These are phyloP conservation scores for Delitschia confertaspora DNA, from an alignment of 495 filamentous ascomycete species.

Conservation along the genomic window DNA sequence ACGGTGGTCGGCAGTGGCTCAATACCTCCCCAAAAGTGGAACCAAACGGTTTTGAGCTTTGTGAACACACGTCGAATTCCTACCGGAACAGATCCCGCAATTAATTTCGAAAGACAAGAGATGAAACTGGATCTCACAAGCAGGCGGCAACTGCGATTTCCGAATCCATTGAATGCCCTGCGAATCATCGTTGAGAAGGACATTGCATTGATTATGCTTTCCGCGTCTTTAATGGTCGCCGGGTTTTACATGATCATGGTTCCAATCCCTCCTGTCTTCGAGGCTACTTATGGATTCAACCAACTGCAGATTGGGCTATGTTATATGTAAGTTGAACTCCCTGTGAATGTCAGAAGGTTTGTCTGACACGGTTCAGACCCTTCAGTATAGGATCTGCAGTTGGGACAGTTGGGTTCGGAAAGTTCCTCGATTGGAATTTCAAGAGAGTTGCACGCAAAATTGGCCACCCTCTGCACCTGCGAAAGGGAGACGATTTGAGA, in stretches of 20 bases:
- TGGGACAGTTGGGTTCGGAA: too few relatives aligned
- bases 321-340: conserved; percentile 18
- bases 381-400: too few relatives aligned
- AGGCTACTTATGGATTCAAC: conserved; percentile 25
- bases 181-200: conserved; percentile 30
- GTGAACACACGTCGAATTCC: not conserved
- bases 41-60: conserved; percentile 39
- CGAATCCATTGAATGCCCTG: conserved; percentile 30
- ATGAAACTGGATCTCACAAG: not conserved
- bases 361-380: too few relatives aligned
- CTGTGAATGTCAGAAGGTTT: not conserved
- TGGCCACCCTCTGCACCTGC: conserved; percentile 31
- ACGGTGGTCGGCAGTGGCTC: conserved; percentile 66
- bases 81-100: too few relatives aligned
- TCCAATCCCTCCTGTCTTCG: conserved; percentile 26
- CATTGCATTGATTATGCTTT: conserved; percentile 28
- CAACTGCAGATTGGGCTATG: conserved; percentile 31
- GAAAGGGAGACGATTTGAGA: conserved; percentile 36
- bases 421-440: conserved; percentile 32
- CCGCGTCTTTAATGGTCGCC: conserved; percentile 30
- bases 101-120: too few relatives aligned
- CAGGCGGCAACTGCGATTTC: conserved; percentile 23
- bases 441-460: conserved; percentile 20
- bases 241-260: conserved; percentile 27
- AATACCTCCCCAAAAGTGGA: conserved; percentile 46